Base-by-base conservation (phyloP, 2,329 filamentous ascomycete species). In the Macrophomina tecta region DNA sequence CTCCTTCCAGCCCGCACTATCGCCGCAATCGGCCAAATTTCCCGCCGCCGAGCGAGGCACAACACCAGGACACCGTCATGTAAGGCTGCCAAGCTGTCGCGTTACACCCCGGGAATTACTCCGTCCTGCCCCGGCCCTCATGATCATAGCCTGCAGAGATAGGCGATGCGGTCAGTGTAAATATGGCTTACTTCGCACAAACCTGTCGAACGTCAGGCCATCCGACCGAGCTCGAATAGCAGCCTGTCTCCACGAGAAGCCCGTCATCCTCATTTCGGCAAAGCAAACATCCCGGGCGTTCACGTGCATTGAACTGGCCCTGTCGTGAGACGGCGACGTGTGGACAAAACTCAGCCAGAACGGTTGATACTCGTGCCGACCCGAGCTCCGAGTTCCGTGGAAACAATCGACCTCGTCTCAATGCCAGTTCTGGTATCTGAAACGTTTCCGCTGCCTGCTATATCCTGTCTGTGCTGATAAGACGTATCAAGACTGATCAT, bases 21-120 rank as follows among this genome's bases (percentile, higher is more conserved):
- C 45, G 63, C 63, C 63, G 28, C 52, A 58, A 58, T 28, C 12
- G 63, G 63, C 52, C 63, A 65, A 58, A 65, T 56, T 40, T 65
- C 63, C 63, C 63, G 51, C 63, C 62, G 63, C 46, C 51, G n/a
- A 28, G 36, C 16, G n/a, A 30, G 18, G 36, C 3, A 62, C 58
- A 62, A 38, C 58, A 48, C 42, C 45, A 36, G 28, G n/a, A 12
- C 12, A 34, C 51, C 30, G 34, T 36, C 18, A 34, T 53, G 51
- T n/a, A 18, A 36, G 30, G 51, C 51, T 16, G 51, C 51, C 30
- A 53, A 16, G 12, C 30, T 14, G 30, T 12, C 14, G 12, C 42
- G 51, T 32, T 28, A 32, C 7, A 18, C n/a, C 18, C 23, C 38
- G 1, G 23, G 30, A 4, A 23, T 38, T 38, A 8, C 28, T 38